A percentile compares a stretch with the other conserved stretches of the same genome.
phyloP scores from a whole-genome alignment of 441 rosid genomes.

The Populus hybrid region DNA sequence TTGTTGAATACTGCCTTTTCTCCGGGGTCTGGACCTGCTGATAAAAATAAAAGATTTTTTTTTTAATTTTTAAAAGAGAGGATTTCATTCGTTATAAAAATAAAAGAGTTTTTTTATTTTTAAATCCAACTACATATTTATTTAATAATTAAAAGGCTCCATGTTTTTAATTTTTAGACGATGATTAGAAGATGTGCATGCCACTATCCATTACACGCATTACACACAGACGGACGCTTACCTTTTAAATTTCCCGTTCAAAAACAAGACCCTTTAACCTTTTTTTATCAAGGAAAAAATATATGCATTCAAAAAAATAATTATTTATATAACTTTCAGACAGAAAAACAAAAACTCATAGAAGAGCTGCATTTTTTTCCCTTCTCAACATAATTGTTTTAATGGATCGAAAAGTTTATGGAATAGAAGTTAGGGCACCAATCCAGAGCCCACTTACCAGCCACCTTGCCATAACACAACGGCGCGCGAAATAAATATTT shows the following conservation, averaged over 20 bases:
- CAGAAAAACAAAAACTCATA: not conserved
- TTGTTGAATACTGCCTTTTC: not conserved
- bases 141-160: not conserved
- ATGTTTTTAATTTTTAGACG: too few species aligned
- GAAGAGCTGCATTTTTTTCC: not conserved
- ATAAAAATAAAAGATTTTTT: too few species aligned
- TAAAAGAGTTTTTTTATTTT: too few species aligned
- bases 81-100: too few species aligned
- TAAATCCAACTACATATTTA: not conserved
- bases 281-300: not conserved
- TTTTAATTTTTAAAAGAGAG: too few species aligned
- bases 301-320: not conserved
- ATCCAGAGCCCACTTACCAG: not conserved
- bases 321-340: not conserved
- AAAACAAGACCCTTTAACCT: not conserved
- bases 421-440: not conserved
- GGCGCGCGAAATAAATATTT: not conserved
- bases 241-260: too few species aligned
- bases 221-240: too few species aligned
- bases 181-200: not conserved
- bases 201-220: not conserved
- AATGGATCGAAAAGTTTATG: not conserved
- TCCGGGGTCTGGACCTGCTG: not conserved
- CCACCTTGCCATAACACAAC: not conserved
- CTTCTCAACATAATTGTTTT: not conserved